Evolutionary conservation across 371 early-diverging fungal genomes (phyloP), one percentile per base, ranked within the genome.

Genomic region (Rhizomucor pusillus): DNA sequence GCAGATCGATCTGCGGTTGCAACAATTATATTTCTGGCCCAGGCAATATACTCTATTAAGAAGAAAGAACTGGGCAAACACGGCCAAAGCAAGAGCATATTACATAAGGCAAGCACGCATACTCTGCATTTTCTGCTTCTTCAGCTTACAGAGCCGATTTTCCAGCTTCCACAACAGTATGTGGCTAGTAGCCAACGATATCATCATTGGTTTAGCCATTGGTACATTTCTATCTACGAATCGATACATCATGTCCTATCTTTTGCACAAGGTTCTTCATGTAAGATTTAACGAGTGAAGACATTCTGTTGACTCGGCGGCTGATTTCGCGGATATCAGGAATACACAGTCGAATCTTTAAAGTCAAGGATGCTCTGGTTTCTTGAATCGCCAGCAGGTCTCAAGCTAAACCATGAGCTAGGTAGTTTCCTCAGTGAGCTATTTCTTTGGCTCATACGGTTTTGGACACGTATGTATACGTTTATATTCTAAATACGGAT

Each of bases 121-220:
- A 23, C 10, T 13, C 2, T 18, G 12, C 13, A 41, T 5, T 29
- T 29, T 29, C 7, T 29, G 7, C 29, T 29, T 41, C 41, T 16
- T 37, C 23, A 54, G 6, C 11, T 24, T 37, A 6, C 33, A 19
- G 16, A 39, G 6, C 14, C 2, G 35, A 49, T 20, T 51, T 49
- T 13, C 9, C 45, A 91, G 93, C 49, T 94, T 96, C 62, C 93
- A 93, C 73, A 95, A 96, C 69, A 90, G 90, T 50, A 87, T 93
- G 71, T 98, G 97, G 94, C 85, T 94, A n/a, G 86, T 92, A 9
- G 90, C 90, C 0, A 91, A 95, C 56, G 97, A 97, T 68, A 83
- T 95, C 11, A 88, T 93, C 47, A 82, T 98, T 50, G 97, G 97
- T 0, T 62, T 92, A 0, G 85, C 92, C 0, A 62, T 94, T 3